These are phyloP conservation scores for Phytophthora macrochlamydospora DNA, from an alignment of 352 stramenopile species.

Conservation along the genomic window DNA sequence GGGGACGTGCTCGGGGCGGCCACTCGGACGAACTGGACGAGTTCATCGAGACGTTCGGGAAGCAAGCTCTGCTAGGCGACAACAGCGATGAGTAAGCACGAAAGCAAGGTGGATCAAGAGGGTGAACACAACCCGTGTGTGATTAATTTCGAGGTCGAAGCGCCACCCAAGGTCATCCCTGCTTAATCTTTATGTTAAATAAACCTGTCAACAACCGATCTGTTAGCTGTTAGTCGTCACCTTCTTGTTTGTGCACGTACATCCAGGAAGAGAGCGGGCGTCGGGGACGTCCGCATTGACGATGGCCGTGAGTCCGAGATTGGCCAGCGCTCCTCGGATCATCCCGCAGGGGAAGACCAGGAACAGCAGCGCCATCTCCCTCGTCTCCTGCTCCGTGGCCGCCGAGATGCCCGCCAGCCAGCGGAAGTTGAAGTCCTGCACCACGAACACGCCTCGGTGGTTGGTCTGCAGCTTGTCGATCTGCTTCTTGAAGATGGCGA, in stretches of 20 bases:
- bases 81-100: slow-evolving; percentile 16
- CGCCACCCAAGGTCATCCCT: slow-evolving; percentile 36
- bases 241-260: slow-evolving; percentile 51
- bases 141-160: slow-evolving; percentile 14
- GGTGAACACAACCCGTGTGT: slow-evolving; percentile 1
- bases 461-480: slow-evolving; percentile 99
- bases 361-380: slow-evolving; percentile 93
- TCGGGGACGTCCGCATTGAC: slow-evolving; percentile 96
- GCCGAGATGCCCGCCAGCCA: slow-evolving; percentile 91
- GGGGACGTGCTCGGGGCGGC: slow-evolving; percentile 76
- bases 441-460: slow-evolving; percentile 94
- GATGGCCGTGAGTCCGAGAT: slow-evolving; percentile 94
- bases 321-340: slow-evolving; percentile 94
- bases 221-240: background rate
- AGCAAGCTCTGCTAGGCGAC: slow-evolving; percentile 40
- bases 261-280: slow-evolving; percentile 90
- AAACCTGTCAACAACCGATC: slow-evolving; percentile 58
- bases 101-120: slow-evolving; percentile 2
- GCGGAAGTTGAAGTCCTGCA: slow-evolving; percentile 95
- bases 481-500: slow-evolving; percentile 97
- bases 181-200: slow-evolving; percentile 93
- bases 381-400: slow-evolving; percentile 77
- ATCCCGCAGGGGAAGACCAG: slow-evolving; percentile 96
- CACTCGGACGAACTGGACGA: slow-evolving; percentile 90
- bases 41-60: slow-evolving; percentile 87